Evolutionary conservation across 768 basidiomycete genomes (phyloP), one percentile per base, ranked within the genome.

Genomic region (Lentinula sp.): DNA sequence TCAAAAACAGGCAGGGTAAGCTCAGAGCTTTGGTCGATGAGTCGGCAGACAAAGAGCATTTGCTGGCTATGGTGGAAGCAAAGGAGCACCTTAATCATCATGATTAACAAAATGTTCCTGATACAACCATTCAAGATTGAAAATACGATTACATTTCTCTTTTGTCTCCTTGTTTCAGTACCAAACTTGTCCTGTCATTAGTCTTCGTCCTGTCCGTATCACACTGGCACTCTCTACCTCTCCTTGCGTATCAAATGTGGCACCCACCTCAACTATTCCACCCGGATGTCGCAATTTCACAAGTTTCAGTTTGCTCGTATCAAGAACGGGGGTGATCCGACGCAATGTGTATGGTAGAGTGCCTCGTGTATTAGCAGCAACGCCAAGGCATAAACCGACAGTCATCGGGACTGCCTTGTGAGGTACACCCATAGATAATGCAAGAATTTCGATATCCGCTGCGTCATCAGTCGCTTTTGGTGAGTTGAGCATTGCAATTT

Each of bases 321-420:
- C 65, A 64, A 9, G 61, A 58, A n/a, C 68, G 63, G 23, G 68
- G 66, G 16, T 69, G 65, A 7, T 37, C 42, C 73, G 73, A 16
- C 81, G 74, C 55, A 83, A 79, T 13, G 79, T 71, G 78, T 81
- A 83, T 9, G 81, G 80, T 11, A 88, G 65, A 0, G 88, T 84
- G 0, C 76, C 79, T n/a, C 76, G 63, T 9, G 84, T 71, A 49
- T 78, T 77, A 3, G 84, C 75, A 0, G 87, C 86, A 16, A 88
- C 86, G 0, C 87, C 88, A 6, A 87, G 77, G 65, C 87, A 85
- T 35, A 89, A 74, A 0, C 83, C 87, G 3, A 91, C 83, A 0
- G 87, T 89, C 84, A 89, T 85, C 0, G 86, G 87, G 0, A 89
- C 80, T 0, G 89, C 87, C 61, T 84, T 84, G 69, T 89, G 86